A percentile compares a stretch with the other conserved stretches of the same genome.
Evolutionary conservation across 805 yeast species (phyloP).

Genomic region (Pichia gijzeniarum): DNA sequence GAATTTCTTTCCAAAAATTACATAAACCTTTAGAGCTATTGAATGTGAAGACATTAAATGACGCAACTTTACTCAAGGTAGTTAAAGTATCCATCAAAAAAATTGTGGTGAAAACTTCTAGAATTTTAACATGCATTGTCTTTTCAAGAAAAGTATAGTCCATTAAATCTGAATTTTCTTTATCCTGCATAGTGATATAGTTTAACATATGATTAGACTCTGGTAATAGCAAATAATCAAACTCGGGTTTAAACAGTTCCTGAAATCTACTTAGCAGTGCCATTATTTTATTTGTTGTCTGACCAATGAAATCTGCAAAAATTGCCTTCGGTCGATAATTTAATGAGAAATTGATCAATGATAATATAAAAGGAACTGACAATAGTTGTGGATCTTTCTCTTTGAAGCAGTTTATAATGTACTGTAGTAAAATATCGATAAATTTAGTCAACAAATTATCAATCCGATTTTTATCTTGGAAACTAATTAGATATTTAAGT

Average conservation of each 20-base stretch:
- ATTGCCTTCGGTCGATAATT: conserved; percentile 61
- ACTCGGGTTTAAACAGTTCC: conserved; percentile 26
- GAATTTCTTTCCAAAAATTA: conserved; percentile 32
- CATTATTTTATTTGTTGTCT: conserved; percentile 24
- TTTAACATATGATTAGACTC: conserved; percentile 12
- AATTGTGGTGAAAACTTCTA: conserved; percentile 45
- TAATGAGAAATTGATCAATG: conserved; percentile 49
- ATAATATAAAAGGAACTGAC: conserved; percentile 54
- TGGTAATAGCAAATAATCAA: conserved; percentile 20
- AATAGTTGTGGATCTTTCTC: conserved; percentile 20
- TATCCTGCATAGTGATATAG: conserved; percentile 6
- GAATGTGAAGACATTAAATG: conserved; percentile 18
- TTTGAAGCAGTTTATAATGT: conserved; percentile 22
- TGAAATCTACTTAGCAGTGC: conserved; percentile 22
- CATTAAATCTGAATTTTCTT: conserved; percentile 14
- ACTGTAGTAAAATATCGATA: conserved; percentile 28
- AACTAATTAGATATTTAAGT: conserved; percentile 36
- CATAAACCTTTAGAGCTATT: conserved; percentile 6
- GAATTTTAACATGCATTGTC: conserved; percentile 39
- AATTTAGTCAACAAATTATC: conserved; percentile 45
- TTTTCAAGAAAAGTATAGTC: conserved; percentile 23
- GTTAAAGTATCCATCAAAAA: conserved; percentile 55
- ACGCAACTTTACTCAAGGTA: conserved; percentile 29
- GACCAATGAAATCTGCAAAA: conserved; percentile 31
- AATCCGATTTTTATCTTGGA: conserved; percentile 39